Percentiles rank a stretch among this genome's conserved stretches.
Conservation (phyloP, 1,284 basidiomycete species). For the Trametes pubescens region DNA sequence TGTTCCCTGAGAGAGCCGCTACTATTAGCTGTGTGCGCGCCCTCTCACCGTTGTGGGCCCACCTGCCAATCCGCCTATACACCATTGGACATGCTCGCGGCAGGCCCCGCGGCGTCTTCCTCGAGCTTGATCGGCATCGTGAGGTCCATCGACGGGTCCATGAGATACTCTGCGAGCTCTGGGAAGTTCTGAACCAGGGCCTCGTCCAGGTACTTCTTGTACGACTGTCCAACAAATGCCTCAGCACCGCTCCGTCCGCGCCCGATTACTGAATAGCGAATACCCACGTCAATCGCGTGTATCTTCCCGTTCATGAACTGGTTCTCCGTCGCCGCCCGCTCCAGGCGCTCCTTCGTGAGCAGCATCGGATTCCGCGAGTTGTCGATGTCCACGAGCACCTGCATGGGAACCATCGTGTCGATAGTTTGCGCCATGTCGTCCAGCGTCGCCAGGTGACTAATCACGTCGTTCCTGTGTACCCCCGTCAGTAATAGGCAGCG, state of each 20-base stretch:
- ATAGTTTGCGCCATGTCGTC: slow-evolving; percentile 70
- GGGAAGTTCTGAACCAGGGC: slow-evolving; percentile 68
- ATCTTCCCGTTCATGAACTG: slow-evolving; percentile 92
- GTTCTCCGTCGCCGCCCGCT: slow-evolving; percentile 84
- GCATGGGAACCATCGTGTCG: slow-evolving; percentile 72
- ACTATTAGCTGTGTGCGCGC: not conserved
- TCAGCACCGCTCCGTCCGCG: slow-evolving; percentile 2
- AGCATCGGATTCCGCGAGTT: slow-evolving; percentile 81
- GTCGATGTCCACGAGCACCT: slow-evolving; percentile 79
- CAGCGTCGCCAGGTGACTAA: slow-evolving; percentile 65
- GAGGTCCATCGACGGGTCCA: slow-evolving; percentile 25
- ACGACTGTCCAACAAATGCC: slow-evolving; percentile 53
- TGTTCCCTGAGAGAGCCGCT: not conserved
- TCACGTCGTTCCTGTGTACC: slow-evolving; percentile 69
- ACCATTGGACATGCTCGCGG: slow-evolving; percentile 18
- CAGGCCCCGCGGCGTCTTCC: slow-evolving; percentile 19
- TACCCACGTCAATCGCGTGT: slow-evolving; percentile 70
- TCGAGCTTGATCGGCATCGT: slow-evolving; percentile 22
- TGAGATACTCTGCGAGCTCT: slow-evolving; percentile 52
- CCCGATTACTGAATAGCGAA: not conserved
- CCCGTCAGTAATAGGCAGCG: not conserved
- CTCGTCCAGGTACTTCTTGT: slow-evolving; percentile 62
- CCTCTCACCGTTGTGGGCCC: not conserved
- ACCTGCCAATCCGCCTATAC: slow-evolving; percentile 8
- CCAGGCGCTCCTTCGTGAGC: slow-evolving; percentile 77